Evolutionary conservation across 768 basidiomycete species (phyloP).

Genomic region (Podaxis pistillaris): DNA sequence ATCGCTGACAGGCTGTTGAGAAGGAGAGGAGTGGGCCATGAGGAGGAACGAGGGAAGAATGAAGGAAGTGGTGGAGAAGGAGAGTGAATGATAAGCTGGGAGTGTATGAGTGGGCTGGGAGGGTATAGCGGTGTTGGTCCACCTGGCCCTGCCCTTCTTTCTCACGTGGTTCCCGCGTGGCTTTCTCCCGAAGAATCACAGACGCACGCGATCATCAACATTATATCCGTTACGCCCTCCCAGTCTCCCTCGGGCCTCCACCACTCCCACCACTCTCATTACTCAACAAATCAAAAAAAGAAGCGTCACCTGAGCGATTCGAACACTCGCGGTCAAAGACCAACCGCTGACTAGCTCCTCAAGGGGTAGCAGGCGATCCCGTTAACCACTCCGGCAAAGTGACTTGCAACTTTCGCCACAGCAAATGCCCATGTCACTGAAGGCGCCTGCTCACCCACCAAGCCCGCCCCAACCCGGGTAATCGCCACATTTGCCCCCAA

Average conservation of each 20-base stretch:
- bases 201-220: too few relatives aligned
- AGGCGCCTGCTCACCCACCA: neutral
- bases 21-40: constrained; percentile 2
- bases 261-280: neutral
- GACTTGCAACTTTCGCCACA: constrained; percentile 33
- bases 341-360: constrained; percentile 21
- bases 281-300: constrained; percentile 12
- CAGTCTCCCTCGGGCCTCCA: too few relatives aligned
- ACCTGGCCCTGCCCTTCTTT: constrained; percentile 27
- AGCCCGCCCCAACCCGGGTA: neutral
- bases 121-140: neutral
- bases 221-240: too few relatives aligned
- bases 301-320: constrained; percentile 33
- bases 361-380: constrained; percentile 33
- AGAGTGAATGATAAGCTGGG: constrained; percentile 18
- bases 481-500: too few relatives aligned
- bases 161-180: constrained; percentile 48
- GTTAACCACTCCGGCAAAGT: constrained; percentile 97
- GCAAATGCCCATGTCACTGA: neutral
- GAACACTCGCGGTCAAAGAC: constrained; percentile 33
- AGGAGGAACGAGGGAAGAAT: constrained; percentile 10
- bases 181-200: constrained; percentile 20
- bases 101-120: neutral
- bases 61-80: constrained; percentile 17
- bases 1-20: constrained; percentile 3